Evolutionary conservation across 768 basidiomycete genomes (phyloP).

Genomic region (Mrakia frigida): DNA sequence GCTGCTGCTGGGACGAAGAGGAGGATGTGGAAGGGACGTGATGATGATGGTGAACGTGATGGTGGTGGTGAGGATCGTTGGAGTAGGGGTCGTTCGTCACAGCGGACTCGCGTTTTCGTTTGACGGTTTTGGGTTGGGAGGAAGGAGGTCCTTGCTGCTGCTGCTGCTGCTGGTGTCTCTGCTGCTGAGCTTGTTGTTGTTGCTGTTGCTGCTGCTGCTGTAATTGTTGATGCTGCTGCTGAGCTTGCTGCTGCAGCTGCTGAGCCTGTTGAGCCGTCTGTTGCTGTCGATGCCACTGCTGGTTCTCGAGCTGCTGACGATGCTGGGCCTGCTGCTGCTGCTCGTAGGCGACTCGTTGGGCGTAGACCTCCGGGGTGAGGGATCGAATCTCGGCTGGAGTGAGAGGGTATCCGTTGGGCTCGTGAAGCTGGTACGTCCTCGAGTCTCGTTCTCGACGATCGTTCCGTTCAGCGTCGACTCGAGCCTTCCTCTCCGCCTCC

Average conservation of each 20-base stretch:
- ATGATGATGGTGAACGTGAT: conserved; percentile 15
- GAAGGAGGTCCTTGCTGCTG: neutral
- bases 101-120: conserved; percentile 6
- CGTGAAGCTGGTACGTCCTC: conserved; percentile 3
- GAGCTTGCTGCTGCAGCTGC: conserved; percentile 18
- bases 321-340: conserved; percentile 6
- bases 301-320: conserved; percentile 9
- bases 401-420: conserved; percentile 9
- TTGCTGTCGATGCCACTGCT: conserved; percentile 7
- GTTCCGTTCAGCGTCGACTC: neutral
- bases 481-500: conserved; percentile 5
- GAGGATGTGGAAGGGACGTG: neutral
- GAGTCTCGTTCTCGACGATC: neutral
- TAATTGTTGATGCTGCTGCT: conserved; percentile 18
- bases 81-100: neutral
- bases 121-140: neutral
- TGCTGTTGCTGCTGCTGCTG: neutral
- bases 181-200: neutral
- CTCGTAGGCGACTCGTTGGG: conserved; percentile 5
- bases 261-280: neutral
- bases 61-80: conserved; percentile 1
- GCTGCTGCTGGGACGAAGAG: neutral
- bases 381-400: neutral
- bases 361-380: conserved; percentile 1
- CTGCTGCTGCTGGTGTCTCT: neutral